Evolutionary conservation across 2,329 filamentous ascomycete species (phyloP).

Genomic region (Fusarium chlamydosporum): DNA sequence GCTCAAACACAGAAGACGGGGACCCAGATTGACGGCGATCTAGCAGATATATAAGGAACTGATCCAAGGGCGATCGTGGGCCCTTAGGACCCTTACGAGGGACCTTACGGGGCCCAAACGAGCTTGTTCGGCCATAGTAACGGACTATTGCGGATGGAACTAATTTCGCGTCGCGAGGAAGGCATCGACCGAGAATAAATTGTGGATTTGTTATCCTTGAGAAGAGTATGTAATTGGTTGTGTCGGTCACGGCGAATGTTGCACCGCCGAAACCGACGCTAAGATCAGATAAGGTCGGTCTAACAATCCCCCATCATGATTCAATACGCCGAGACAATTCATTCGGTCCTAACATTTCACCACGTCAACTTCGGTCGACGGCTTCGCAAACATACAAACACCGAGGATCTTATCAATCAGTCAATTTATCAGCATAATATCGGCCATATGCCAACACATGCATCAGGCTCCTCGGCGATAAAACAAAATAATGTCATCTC

Average conservation of each 20-base stretch:
- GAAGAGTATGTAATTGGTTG: slow-evolving; percentile 10
- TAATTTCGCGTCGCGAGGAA: slow-evolving; percentile 32
- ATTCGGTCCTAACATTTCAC: background rate
- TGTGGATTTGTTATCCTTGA: background rate
- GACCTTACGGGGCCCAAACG: background rate
- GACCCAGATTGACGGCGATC: background rate
- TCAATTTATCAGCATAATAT: background rate
- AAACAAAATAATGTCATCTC: slow-evolving; percentile 28
- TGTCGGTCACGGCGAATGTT: slow-evolving; percentile 3
- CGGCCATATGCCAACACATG: background rate
- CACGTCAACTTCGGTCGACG: background rate
- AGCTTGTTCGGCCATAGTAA: background rate
- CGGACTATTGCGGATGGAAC: background rate
- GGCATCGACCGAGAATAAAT: background rate
- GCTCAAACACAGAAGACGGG: slow-evolving; percentile 24
- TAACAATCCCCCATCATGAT: background rate
- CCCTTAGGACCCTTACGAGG: background rate
- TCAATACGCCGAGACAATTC: slow-evolving; percentile 11
- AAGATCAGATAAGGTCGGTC: background rate
- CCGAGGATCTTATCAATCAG: slow-evolving; percentile 12
- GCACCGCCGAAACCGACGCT: slow-evolving; percentile 5
- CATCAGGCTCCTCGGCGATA: slow-evolving; percentile 1
- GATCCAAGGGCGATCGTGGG: background rate
- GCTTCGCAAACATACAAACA: background rate
- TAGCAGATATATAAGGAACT: slow-evolving; percentile 21